Conservation (phyloP, 768 basidiomycete species). For the Pisolithus albus region DNA sequence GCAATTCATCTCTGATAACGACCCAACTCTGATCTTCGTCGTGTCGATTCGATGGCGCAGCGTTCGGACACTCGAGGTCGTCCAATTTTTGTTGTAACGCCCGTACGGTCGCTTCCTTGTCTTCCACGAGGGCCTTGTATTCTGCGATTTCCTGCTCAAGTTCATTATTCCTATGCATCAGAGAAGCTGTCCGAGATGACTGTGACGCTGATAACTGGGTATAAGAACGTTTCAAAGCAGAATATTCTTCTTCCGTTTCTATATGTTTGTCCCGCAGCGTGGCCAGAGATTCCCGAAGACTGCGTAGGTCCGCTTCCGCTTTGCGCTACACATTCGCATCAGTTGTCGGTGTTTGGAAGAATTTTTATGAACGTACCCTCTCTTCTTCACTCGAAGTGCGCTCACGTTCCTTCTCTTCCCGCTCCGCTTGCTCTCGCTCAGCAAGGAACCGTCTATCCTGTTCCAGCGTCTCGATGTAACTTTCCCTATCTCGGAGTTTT, state of each 20-base stretch:
- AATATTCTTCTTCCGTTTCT: slow-evolving; percentile 54
- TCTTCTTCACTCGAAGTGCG: slow-evolving; percentile 44
- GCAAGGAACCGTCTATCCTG: slow-evolving; percentile 62
- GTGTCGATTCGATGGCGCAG: slow-evolving; percentile 18
- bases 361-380: slow-evolving; percentile 41
- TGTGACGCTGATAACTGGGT: slow-evolving; percentile 45
- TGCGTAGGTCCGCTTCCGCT: slow-evolving; percentile 44
- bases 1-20: slow-evolving; percentile 61
- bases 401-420: slow-evolving; percentile 59
- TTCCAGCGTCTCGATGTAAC: slow-evolving; percentile 58
- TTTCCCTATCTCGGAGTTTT: slow-evolving; percentile 60
- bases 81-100: slow-evolving; percentile 45
- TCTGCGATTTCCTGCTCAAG: slow-evolving; percentile 45
- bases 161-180: slow-evolving; percentile 39
- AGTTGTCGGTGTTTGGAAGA: not conserved
- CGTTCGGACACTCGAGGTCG: slow-evolving; percentile 33
- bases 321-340: slow-evolving; percentile 31
- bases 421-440: slow-evolving; percentile 61
- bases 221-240: slow-evolving; percentile 40
- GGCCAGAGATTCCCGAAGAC: slow-evolving; percentile 42
- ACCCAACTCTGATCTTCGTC: slow-evolving; percentile 52
- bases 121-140: slow-evolving; percentile 34
- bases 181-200: slow-evolving; percentile 42
- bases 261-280: slow-evolving; percentile 50
- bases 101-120: slow-evolving; percentile 35